Evolutionary conservation across 257 asterid species (phyloP), one percentile per base, ranked within the genome.

Genomic region (Scutellaria minor): DNA sequence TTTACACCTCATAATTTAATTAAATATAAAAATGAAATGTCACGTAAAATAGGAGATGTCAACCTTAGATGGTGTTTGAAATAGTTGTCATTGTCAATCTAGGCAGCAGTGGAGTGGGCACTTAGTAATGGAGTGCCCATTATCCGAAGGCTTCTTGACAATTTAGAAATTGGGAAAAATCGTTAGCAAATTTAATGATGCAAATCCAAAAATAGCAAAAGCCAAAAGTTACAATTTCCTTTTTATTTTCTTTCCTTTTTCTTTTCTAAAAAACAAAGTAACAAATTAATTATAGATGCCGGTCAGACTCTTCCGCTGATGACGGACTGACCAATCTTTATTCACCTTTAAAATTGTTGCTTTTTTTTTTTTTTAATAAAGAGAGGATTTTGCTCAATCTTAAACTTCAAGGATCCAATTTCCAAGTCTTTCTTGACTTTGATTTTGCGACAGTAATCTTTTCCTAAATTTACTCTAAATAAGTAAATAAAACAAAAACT

Each of bases 231-330:
- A 61, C 76, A 15, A 13, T 6, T 10, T 52, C n/a, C 59, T 9
- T 35, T 15, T 12, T 3, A 13, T 4, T 10, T 52, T 9, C 59
- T 18, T 44, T 69, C 46, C 6, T 15, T 22, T 31, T 8, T 24
- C 6, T 2, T 12, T 46, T 42, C 47, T 66, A 3, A 52, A 18
- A 59, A 59, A 51, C 35, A 15, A 70, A 12, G 71, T 44, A 27
- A 15, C 46, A 44, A 77, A 47, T 58, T 58, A 47, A 59, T 52
- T 46, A 64, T 61, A 75, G 60, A 50, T 51, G 80, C n/a, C 74
- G 76, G 66, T 68, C 53, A 42, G 68, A 31, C 75, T 76, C 72
- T 56, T 75, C 79, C 86, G 86, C 75, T 61, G 75, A 82, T 78
- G 74, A 39, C 77, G 86, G 85, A 61, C 46, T 35, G 48, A 39